phyloP scores from a whole-genome alignment of 306 rosid genomes.

The Acacia confusa region DNA sequence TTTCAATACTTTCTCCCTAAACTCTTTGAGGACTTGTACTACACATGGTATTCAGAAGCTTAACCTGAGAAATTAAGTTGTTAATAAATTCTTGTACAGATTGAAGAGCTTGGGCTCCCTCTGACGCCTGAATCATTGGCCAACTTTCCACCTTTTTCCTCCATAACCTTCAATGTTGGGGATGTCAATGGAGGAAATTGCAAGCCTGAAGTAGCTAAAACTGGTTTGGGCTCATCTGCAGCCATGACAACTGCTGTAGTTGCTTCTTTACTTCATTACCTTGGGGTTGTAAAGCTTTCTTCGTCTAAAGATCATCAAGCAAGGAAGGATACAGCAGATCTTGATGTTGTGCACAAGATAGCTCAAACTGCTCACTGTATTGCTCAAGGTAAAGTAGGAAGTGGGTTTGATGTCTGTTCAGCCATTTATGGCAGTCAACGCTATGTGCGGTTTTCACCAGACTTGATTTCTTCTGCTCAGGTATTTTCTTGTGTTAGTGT shows the following conservation, averaged over 20 bases:
- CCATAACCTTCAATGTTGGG: constrained; percentile 77
- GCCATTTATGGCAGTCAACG: constrained; percentile 99
- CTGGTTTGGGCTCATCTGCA: constrained; percentile 98
- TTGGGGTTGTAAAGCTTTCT: constrained; percentile 69
- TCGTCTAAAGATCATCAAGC: constrained; percentile 40
- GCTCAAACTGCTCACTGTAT: constrained; percentile 97
- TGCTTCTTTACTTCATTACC: constrained; percentile 91
- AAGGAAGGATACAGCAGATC: constrained; percentile 51
- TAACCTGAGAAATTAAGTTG: constrained; percentile 22
- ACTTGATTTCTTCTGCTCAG: constrained; percentile 86
- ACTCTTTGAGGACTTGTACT: not conserved
- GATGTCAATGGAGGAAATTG: constrained; percentile 57
- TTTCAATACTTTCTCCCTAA: constrained; percentile 1
- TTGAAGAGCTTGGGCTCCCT: constrained; percentile 86
- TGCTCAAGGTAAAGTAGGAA: constrained; percentile 98
- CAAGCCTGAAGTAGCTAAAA: constrained; percentile 98
- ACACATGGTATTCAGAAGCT: constrained; percentile 7
- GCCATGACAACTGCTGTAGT: constrained; percentile 99
- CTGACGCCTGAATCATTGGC: constrained; percentile 85
- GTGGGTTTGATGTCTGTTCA: constrained; percentile 98
- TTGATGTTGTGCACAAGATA: constrained; percentile 79
- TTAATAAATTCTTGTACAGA: constrained; percentile 46
- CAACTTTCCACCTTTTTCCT: constrained; percentile 74
- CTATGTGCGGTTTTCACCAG: constrained; percentile 94
- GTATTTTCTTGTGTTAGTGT: constrained; percentile 32